Base-by-base conservation (phyloP, 1,284 basidiomycete species). In the Termitomyces sp. region DNA sequence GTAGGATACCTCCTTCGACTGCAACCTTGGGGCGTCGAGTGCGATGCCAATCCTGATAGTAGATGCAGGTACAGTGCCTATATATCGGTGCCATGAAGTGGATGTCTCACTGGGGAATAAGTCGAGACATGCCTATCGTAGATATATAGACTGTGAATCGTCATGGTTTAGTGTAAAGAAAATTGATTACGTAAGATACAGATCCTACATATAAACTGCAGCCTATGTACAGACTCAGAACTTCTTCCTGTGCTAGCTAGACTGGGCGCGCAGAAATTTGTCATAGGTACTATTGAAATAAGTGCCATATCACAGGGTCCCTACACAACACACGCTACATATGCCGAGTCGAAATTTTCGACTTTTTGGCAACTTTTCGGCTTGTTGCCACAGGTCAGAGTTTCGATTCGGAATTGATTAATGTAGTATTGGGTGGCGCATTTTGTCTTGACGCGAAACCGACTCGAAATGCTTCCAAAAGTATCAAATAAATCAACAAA, bases 1-100 rank as follows among this genome's bases (percentile, higher is more conserved):
- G 83, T 41, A 89, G 77, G 52, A 91, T 79, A 46, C 80, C 82
- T 24, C 87, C 83, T 62, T 85, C 79, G 11, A 78, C 75, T 4
- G 90, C 87, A 38, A 80, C 78, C 64, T 84, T 86, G 26, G 87
- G 82, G 31, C 84, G 79, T 52, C 80, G 82, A 0, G 87, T 84
- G 46, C 93, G 83, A 63, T 93, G 88, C 91, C 91, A 94, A 68
- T 94, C 91, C 62, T 95, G 93, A 69, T 95, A 96, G 72, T 93
- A 96, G 46, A 96, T 80, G 66, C 91, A 93, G 42, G 80, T 80
- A 67, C 93, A 96, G 66, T 95, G 92, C 65, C 93, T 96, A 65
- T 49, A 35, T 13, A n/a, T 21, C 35, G 45, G 10, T 10, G 28
- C 40, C 11, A 45, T 58, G 52, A 49, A 55, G 37, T 16, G 49